Conservation (phyloP, 139 green algal genomes). For the Chlorella sp. region DNA sequence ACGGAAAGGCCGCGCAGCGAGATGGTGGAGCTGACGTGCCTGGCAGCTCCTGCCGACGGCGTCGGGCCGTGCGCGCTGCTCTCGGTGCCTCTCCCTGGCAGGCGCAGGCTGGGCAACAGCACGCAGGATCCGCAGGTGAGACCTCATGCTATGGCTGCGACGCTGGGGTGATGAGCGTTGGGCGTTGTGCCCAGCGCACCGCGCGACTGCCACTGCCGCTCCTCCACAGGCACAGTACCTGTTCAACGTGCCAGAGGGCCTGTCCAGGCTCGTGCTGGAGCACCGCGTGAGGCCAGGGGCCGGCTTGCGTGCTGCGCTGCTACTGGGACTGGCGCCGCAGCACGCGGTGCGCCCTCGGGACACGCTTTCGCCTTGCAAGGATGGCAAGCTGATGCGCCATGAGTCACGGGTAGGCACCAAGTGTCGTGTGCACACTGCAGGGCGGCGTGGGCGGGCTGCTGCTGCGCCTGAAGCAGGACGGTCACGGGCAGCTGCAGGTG, state of each 20-base stretch:
- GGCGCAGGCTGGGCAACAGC: not conserved
- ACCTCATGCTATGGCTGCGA: too few species aligned
- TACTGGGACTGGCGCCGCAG: too few species aligned
- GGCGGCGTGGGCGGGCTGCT: constrained; percentile 54
- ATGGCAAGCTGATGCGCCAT: too few species aligned
- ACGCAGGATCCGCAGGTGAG: too few species aligned
- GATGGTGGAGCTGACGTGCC: constrained; percentile 8
- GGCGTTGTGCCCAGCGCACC: too few species aligned
- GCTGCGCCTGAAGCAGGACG: constrained; percentile 63
- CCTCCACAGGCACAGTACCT: constrained; percentile 50
- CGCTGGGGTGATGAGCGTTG: too few species aligned
- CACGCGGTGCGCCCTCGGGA: too few species aligned
- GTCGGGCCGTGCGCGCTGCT: constrained; percentile 44
- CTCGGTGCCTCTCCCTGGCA: constrained; percentile 6
- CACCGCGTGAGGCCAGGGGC: constrained; percentile 49
- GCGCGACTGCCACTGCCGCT: too few species aligned
- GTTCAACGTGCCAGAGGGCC: constrained; percentile 61
- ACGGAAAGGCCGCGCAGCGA: too few species aligned
- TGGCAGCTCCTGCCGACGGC: constrained; percentile 48
- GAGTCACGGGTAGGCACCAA: too few species aligned
- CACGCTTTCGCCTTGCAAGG: too few species aligned
- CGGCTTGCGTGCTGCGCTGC: constrained; percentile 26
- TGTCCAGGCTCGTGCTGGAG: constrained; percentile 61
- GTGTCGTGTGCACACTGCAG: too few species aligned
- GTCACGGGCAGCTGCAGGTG: constrained; percentile 46